Conservation (phyloP, 768 basidiomycete genomes). For the Boletus edulis region DNA sequence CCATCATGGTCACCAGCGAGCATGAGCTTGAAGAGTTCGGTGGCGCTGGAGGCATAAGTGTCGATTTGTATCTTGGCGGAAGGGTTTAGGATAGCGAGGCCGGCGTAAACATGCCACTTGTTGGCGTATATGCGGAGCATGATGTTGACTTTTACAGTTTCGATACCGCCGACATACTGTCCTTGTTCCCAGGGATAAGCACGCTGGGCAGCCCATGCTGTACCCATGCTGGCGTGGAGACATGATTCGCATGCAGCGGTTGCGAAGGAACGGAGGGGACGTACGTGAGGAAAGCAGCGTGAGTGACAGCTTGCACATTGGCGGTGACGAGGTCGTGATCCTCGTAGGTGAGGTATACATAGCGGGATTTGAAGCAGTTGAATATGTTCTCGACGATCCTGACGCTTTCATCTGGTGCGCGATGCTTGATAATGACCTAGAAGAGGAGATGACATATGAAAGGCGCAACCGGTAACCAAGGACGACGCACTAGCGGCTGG, state of each 20-base stretch:
- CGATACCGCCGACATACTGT: conserved; percentile 94
- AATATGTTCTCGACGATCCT: conserved; percentile 80
- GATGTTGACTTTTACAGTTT: conserved; percentile 96
- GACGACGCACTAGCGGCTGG: conserved; percentile 79
- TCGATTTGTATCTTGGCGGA: conserved; percentile 85
- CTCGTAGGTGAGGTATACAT: conserved; percentile 92
- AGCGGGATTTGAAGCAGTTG: conserved; percentile 74
- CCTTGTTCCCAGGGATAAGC: conserved; percentile 96
- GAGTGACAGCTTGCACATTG: conserved; percentile 97
- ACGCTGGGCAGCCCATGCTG: conserved; percentile 79
- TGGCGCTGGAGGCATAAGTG: conserved; percentile 81
- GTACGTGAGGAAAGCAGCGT: conserved; percentile 95
- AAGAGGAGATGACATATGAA: not conserved
- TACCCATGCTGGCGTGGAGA: conserved; percentile 78
- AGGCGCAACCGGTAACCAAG: not conserved
- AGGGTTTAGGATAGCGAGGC: conserved; percentile 96
- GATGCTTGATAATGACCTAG: conserved; percentile 87
- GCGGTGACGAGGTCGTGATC: conserved; percentile 97
- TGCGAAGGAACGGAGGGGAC: conserved; percentile 6
- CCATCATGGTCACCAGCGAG: conserved; percentile 51
- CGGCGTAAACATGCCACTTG: conserved; percentile 99
- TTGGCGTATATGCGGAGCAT: conserved; percentile 94
- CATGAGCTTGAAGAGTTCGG: conserved; percentile 96
- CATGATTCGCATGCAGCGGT: conserved; percentile 1
- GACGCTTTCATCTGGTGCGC: conserved; percentile 73